Conservation (phyloP, 371 early-diverging fungal genomes). For the Choanephora cucurbitarum region DNA sequence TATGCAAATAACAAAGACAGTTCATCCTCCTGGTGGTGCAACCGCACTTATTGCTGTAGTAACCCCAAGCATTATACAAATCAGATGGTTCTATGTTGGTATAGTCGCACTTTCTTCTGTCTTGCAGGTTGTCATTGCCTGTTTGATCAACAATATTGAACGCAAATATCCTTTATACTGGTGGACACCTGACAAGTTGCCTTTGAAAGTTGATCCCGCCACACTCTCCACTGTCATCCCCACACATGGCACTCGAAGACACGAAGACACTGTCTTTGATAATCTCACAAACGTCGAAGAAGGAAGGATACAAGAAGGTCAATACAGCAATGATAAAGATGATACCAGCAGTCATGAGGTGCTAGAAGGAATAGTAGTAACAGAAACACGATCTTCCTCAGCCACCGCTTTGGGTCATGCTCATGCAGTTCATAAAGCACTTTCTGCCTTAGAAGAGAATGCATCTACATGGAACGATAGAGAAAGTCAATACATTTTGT, state of each 20-base stretch:
- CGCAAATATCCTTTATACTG: conserved; percentile 71
- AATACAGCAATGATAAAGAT: too few relatives aligned
- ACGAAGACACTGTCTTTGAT: conserved; percentile 6
- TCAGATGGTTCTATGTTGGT: conserved; percentile 66
- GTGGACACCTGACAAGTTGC: conserved; percentile 46
- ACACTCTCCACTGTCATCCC: conserved; percentile 11
- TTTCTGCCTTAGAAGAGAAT: conserved; percentile 2
- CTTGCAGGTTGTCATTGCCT: conserved; percentile 60
- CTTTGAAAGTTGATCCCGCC: conserved; percentile 15
- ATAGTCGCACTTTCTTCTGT: conserved; percentile 53
- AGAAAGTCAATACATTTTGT: conserved; percentile 1
- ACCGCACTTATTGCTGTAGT: conserved; percentile 68
- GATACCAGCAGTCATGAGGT: not conserved
- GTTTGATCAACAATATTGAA: conserved; percentile 69
- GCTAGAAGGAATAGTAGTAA: not conserved
- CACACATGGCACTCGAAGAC: not conserved
- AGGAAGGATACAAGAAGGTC: not conserved
- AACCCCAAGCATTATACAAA: conserved; percentile 37
- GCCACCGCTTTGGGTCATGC: conserved; percentile 1
- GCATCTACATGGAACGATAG: not conserved
- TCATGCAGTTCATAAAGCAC: conserved; percentile 5
- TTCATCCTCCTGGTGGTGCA: conserved; percentile 78
- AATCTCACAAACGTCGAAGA: conserved; percentile 13
- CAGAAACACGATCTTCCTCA: not conserved
- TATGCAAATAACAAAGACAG: conserved; percentile 72